These are phyloP conservation scores for Alternaria conjuncta DNA, from an alignment of 2,329 filamentous ascomycete species.

Conservation along the genomic window DNA sequence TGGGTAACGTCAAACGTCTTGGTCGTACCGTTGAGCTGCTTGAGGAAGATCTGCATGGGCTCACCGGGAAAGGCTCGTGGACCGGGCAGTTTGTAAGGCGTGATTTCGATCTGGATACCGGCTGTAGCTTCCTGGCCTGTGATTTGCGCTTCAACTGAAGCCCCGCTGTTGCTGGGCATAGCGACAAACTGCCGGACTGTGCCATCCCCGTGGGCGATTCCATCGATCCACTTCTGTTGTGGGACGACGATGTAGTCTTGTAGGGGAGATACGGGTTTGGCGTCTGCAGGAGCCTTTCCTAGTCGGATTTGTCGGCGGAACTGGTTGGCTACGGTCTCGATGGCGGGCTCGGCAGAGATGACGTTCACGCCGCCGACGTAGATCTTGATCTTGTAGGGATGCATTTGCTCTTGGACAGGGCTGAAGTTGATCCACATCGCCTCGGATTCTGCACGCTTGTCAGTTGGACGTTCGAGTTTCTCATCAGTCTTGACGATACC, in stretches of 20 bases:
- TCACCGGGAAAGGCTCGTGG: neutral
- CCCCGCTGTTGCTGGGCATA: slow-evolving; percentile 52
- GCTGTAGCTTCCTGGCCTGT: slow-evolving; percentile 51
- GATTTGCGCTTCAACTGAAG: slow-evolving; percentile 56
- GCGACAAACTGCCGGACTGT: slow-evolving; percentile 58
- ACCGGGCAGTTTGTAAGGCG: slow-evolving; percentile 10
- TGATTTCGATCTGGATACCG: slow-evolving; percentile 57
- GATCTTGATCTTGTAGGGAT: slow-evolving; percentile 49
- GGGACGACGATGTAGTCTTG: slow-evolving; percentile 56
- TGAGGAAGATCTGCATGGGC: neutral
- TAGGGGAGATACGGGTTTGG: neutral
- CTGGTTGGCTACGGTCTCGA: neutral
- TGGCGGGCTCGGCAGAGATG: slow-evolving; percentile 46
- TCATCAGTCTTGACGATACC: neutral
- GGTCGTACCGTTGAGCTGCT: slow-evolving; percentile 56
- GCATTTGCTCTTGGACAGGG: neutral
- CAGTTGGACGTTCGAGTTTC: neutral
- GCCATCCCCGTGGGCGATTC: slow-evolving; percentile 45
- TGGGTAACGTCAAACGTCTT: slow-evolving; percentile 63
- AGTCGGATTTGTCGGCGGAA: slow-evolving; percentile 4
- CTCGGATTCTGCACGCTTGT: slow-evolving; percentile 42
- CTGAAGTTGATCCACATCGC: slow-evolving; percentile 54
- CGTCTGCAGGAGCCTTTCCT: neutral
- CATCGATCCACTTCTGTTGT: slow-evolving; percentile 53
- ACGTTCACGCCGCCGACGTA: slow-evolving; percentile 53